Evolutionary conservation across 2,329 filamentous ascomycete species (phyloP), one percentile per base, ranked within the genome.

Genomic region (Stachybotrys elegans): DNA sequence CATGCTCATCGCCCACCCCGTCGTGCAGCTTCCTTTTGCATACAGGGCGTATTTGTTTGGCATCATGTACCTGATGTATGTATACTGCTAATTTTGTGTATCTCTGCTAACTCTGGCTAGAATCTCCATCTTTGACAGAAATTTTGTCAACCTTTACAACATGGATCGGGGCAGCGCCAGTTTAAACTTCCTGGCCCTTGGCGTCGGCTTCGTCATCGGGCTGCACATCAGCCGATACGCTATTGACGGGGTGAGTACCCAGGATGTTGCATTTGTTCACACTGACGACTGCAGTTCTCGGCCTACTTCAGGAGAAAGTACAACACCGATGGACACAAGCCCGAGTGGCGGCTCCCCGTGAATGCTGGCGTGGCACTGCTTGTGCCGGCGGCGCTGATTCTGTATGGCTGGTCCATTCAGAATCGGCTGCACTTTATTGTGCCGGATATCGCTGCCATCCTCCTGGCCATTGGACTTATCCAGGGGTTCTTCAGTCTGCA

Each of bases 11-110:
- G 83, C 45, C 21, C 45, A 79, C 5, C 83, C 83, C 0, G 84
- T 86, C 46, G 83, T 79, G 61, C n/a, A n/a, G 76, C 83, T 51
- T 69, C 83, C 8, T 69, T 86, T 31, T 76, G 80, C 2, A 55
- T 85, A 0, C 85, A 85, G 56, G 75, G 79, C 4, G 75, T 71
- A n/a, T n/a, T n/a, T 22, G 84, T 85, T 52, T 71, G 71, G 51
- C 81, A 80, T 54, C 78, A 76, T 0, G 75, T 81, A 32, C 56
- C 81, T 1, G n/a, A n/a, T n/a, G n/a, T n/a, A n/a, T 83, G 81
- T 54, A 71, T 74, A 57, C 68, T 71, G 44, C 60, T 75, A 2
- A 68, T 66, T 4, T 64, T 70, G 0, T 59, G 73, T n/a, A 70
- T 71, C 12, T 66, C 72, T 51, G 77, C 79, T 22, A 85, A 84